These are phyloP conservation scores for Rhodotorula sp. DNA, from an alignment of 1,284 basidiomycete species.

Conservation along the genomic window DNA sequence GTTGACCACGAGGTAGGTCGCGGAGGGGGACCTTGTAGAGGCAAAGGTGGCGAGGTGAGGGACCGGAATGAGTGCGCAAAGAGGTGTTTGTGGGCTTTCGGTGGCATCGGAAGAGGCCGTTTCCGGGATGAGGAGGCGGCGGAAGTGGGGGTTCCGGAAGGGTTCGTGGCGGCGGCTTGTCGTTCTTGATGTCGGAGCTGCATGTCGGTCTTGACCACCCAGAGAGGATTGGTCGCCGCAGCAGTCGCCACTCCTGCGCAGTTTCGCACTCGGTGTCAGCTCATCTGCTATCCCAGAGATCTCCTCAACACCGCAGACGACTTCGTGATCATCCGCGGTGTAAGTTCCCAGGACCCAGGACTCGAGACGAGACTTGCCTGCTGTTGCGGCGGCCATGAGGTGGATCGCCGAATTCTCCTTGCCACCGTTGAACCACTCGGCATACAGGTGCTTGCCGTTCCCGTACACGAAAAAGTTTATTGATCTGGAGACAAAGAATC, in stretches of 20 bases:
- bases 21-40: slow-evolving; percentile 11
- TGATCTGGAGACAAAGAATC: slow-evolving; percentile 52
- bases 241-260: slow-evolving; percentile 74
- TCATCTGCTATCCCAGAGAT: not conserved
- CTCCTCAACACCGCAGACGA: not conserved
- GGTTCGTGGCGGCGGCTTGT: slow-evolving; percentile 2
- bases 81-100: slow-evolving; percentile 10
- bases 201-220: slow-evolving; percentile 86
- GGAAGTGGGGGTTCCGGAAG: slow-evolving; percentile 19
- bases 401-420: slow-evolving; percentile 83
- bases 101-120: slow-evolving; percentile 23
- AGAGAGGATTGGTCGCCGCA: slow-evolving; percentile 93
- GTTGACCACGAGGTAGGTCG: slow-evolving; percentile 35
- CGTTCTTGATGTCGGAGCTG: slow-evolving; percentile 41
- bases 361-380: slow-evolving; percentile 51
- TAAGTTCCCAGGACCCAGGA: not conserved
- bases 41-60: slow-evolving; percentile 17
- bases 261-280: not conserved
- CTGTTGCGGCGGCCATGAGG: slow-evolving; percentile 78
- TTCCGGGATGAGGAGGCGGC: slow-evolving; percentile 18
- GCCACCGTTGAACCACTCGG: slow-evolving; percentile 74
- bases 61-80: slow-evolving; percentile 42
- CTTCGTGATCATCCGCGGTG: not conserved
- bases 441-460: slow-evolving; percentile 89
- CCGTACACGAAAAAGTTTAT: slow-evolving; percentile 99